These are phyloP conservation scores for Xylaria sp. DNA, from an alignment of 2,329 filamentous ascomycete species.

Conservation along the genomic window DNA sequence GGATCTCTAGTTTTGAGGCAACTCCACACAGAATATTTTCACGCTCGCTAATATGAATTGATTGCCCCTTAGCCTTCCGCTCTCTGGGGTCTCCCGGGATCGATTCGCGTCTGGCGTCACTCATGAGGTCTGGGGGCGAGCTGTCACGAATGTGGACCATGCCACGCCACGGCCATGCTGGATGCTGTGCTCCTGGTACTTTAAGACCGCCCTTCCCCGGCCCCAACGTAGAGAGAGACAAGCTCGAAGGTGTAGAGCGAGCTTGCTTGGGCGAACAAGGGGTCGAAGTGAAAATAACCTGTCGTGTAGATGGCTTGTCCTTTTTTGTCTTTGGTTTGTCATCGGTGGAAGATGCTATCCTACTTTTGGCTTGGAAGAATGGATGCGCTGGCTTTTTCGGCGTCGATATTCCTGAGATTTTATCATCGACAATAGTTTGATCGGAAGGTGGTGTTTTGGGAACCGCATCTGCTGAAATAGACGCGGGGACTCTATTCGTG, in stretches of 20 bases:
- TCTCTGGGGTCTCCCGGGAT: slow-evolving; percentile 20
- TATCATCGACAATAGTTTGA: background rate
- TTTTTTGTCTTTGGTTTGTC: slow-evolving; percentile 43
- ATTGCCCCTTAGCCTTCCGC: slow-evolving; percentile 63
- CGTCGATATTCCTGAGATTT: slow-evolving; percentile 6
- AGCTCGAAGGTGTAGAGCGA: slow-evolving; percentile 47
- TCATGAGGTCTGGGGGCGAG: slow-evolving; percentile 1
- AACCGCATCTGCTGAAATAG: slow-evolving; percentile 40
- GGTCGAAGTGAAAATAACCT: slow-evolving; percentile 62
- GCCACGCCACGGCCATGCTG: slow-evolving; percentile 76
- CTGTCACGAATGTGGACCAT: slow-evolving; percentile 71
- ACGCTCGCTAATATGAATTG: slow-evolving; percentile 52
- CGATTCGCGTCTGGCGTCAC: background rate
- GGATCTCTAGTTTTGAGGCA: slow-evolving; percentile 54
- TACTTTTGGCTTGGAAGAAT: slow-evolving; percentile 71
- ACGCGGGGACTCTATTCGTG: slow-evolving; percentile 38
- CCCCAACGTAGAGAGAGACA: slow-evolving; percentile 57
- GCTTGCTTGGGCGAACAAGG: slow-evolving; percentile 62
- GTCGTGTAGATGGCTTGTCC: slow-evolving; percentile 48
- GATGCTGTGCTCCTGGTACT: slow-evolving; percentile 72
- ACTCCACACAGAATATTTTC: slow-evolving; percentile 57
- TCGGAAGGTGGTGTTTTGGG: slow-evolving; percentile 34
- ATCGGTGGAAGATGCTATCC: slow-evolving; percentile 42
- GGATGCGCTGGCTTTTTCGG: slow-evolving; percentile 58
- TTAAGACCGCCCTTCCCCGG: slow-evolving; percentile 60